A percentile compares a stretch with the other conserved stretches of the same genome.
Conservation (phyloP, 1,284 basidiomycete species). For the Pisolithus thermaeus region DNA sequence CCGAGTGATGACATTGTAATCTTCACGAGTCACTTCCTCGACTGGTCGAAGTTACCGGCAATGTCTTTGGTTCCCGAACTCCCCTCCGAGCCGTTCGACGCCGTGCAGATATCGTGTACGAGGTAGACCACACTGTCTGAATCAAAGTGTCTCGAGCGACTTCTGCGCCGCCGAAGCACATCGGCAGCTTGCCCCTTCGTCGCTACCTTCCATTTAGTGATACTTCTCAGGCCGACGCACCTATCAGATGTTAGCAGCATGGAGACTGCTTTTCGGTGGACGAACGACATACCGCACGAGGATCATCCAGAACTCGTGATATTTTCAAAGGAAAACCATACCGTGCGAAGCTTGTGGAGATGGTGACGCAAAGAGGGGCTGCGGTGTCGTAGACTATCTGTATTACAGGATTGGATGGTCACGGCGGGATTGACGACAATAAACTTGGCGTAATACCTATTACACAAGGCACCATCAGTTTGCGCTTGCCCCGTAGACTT, state of each 20-base stretch:
- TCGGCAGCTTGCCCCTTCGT: constrained; percentile 1
- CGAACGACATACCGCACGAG: constrained; percentile 1
- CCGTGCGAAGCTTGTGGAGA: constrained; percentile 44
- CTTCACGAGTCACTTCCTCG: constrained; percentile 32
- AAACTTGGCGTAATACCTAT: no score
- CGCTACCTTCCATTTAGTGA: constrained; percentile 62
- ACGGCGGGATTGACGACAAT: background rate
- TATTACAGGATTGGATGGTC: constrained; percentile 65
- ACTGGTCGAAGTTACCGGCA: constrained; percentile 59
- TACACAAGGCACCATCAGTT: no score
- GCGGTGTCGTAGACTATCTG: constrained; percentile 54
- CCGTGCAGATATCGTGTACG: constrained; percentile 77
- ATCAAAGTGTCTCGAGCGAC: constrained; percentile 52
- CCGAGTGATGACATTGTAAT: constrained; percentile 1
- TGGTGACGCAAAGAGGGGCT: constrained; percentile 16
- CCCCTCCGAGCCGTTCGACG: constrained; percentile 46
- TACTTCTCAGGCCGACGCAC: constrained; percentile 68
- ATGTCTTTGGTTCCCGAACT: constrained; percentile 14
- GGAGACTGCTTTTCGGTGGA: constrained; percentile 45
- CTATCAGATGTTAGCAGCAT: constrained; percentile 51
- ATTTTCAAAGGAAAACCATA: constrained; percentile 44
- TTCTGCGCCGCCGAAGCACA: constrained; percentile 44
- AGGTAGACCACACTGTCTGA: constrained; percentile 61
- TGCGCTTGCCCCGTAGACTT: no score
- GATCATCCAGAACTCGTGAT: constrained; percentile 34